Conservation (phyloP, 768 basidiomycete genomes). For the Guyanaporus albipodus region DNA sequence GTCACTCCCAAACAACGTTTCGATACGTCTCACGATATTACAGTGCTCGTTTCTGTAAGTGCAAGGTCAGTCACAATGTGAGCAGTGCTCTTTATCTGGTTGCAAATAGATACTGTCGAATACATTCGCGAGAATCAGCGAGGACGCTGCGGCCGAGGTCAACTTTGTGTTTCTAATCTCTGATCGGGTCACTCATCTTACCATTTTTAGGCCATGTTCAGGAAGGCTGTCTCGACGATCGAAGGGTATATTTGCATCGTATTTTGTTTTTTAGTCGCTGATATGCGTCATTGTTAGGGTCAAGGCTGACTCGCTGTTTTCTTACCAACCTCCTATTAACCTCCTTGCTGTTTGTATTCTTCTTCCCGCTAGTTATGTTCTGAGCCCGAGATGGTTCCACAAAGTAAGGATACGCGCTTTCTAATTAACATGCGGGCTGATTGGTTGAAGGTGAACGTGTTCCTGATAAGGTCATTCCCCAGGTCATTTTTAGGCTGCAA, state of each 20-base stretch:
- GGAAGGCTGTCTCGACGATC: conserved; percentile 88
- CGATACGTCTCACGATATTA: conserved; percentile 5
- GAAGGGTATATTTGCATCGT: conserved; percentile 63
- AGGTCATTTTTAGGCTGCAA: not conserved
- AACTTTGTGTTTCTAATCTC: not conserved
- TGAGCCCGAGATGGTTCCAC: conserved; percentile 97
- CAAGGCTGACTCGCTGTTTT: conserved; percentile 88
- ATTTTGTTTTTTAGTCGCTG: conserved; percentile 6
- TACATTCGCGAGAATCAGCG: conserved; percentile 90
- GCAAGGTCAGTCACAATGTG: not conserved
- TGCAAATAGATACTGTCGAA: conserved; percentile 80
- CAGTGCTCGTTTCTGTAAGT: conserved; percentile 77
- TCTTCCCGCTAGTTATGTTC: conserved; percentile 79
- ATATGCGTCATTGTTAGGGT: conserved; percentile 44
- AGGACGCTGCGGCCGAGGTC: conserved; percentile 91
- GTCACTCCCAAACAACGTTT: conserved; percentile 4
- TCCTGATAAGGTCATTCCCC: conserved; percentile 65
- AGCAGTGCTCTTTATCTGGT: not conserved
- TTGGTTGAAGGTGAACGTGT: conserved; percentile 67
- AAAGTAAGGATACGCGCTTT: conserved; percentile 50
- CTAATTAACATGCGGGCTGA: conserved; percentile 14
- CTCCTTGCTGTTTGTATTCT: conserved; percentile 82
- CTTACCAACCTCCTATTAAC: conserved; percentile 93
- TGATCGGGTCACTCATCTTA: not conserved
- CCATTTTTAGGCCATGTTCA: conserved; percentile 77